These are phyloP conservation scores for Neurospora sp. DNA, from an alignment of 2,329 filamentous ascomycete genomes.

Conservation along the genomic window DNA sequence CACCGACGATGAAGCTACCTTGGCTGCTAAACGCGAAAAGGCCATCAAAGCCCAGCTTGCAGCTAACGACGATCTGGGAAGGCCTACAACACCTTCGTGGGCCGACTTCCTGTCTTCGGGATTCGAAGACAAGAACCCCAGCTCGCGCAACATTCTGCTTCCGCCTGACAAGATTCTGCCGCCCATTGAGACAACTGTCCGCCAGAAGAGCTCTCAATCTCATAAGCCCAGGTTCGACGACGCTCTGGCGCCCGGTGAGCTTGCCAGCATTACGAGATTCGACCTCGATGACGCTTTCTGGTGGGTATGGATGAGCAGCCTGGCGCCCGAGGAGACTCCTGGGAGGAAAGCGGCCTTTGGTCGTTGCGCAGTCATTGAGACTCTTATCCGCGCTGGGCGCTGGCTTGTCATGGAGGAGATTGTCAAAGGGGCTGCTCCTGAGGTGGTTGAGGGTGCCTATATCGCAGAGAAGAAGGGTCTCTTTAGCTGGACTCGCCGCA, in stretches of 20 bases:
- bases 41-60: slow-evolving; percentile 50
- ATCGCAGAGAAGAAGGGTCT: slow-evolving; percentile 93
- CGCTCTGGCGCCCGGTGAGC: slow-evolving; percentile 79
- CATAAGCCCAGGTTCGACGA: slow-evolving; percentile 63
- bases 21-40: slow-evolving; percentile 26
- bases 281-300: slow-evolving; percentile 94
- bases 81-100: slow-evolving; percentile 95
- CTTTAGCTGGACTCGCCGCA: slow-evolving; percentile 74
- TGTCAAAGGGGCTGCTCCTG: slow-evolving; percentile 81
- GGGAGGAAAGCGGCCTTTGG: slow-evolving; percentile 88
- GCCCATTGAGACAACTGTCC: slow-evolving; percentile 60
- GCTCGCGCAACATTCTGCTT: slow-evolving; percentile 60
- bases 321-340: slow-evolving; percentile 80
- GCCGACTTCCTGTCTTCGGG: slow-evolving; percentile 94
- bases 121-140: slow-evolving; percentile 67
- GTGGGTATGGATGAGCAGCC: slow-evolving; percentile 99
- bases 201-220: slow-evolving; percentile 80
- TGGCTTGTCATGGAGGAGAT: slow-evolving; percentile 97
- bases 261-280: slow-evolving; percentile 80
- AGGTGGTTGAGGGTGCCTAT: slow-evolving; percentile 75
- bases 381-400: slow-evolving; percentile 64
- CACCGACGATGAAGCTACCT: slow-evolving; percentile 46
- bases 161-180: slow-evolving; percentile 87
- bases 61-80: slow-evolving; percentile 53
- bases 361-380: slow-evolving; percentile 85